Percentiles rank a stretch among this genome's conserved stretches.
These are phyloP conservation scores for Salix suchowensis DNA, from an alignment of 345 rosid species.

Conservation along the genomic window DNA sequence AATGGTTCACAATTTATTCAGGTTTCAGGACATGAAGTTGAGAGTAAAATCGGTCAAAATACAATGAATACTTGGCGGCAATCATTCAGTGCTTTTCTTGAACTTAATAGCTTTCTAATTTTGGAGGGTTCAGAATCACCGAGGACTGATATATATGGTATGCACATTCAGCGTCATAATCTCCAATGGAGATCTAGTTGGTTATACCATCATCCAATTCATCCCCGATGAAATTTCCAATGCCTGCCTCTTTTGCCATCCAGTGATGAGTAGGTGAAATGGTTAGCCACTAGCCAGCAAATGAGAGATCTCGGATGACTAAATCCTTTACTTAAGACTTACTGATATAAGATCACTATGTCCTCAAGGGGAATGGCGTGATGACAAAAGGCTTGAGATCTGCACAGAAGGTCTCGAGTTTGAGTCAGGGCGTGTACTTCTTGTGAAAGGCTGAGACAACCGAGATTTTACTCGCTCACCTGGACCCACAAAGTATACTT, in stretches of 20 bases:
- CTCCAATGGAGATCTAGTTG: background rate
- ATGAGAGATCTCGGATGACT: background rate
- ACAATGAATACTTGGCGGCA: background rate
- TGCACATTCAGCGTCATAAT: background rate
- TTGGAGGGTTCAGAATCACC: constrained; percentile 10
- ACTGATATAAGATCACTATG: background rate
- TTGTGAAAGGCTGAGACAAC: no score
- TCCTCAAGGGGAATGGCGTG: no score
- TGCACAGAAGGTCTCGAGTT: no score
- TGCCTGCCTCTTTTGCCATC: background rate
- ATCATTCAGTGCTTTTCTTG: background rate
- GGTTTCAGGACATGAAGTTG: background rate
- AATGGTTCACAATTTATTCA: constrained; percentile 3
- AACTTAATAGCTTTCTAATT: constrained; percentile 9
- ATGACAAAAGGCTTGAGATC: no score
- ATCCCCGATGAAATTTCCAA: background rate
- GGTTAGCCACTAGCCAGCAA: background rate
- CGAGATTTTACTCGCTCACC: no score
- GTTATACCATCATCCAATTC: background rate
- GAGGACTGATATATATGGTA: constrained; percentile 6
- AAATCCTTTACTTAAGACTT: background rate
- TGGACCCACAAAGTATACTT: no score
- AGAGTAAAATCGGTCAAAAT: background rate
- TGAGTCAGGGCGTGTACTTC: no score
- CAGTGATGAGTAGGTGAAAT: background rate